Base-by-base conservation (phyloP, 164 flowering plant genomes). In the Nymphaea thermarum region DNA sequence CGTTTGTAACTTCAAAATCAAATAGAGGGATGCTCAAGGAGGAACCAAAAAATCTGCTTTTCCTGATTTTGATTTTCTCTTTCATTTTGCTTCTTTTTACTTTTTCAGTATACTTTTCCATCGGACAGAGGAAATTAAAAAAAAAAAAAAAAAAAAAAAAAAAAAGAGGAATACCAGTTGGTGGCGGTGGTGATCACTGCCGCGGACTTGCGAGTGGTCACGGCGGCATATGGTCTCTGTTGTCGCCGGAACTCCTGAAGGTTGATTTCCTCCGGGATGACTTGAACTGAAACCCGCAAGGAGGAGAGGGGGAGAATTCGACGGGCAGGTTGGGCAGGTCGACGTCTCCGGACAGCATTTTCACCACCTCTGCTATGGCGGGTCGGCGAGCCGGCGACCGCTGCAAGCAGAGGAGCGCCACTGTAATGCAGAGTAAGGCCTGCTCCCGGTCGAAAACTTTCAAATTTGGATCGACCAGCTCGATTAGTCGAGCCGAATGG, bases 221-320 rank as follows among this genome's bases (percentile, higher is more conserved):
- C 55, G 55, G 5, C 5, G 55, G 55, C 55, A 12, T 47, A 15
- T 10, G 57, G 57, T 51, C 57, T 15, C 15, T 51, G 57, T 51
- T 51, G 8, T 51, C 57, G 14, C 57, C 57, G 57, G 57, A 15
- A 8, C 14, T 51, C 14, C 57, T 51, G 15, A 51, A 10, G 57
- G 57, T 8, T 2, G 12, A 15, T 77, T 83, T 89, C 75, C 74
- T 88, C 80, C 89, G 75, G 8, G 91, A 79, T 75, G 83, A 87
- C 75, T 80, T 85, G 5, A 81, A 84, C 63, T 81, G 85, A n/a
- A 36, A 36, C 65, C 78, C 82, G 3, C 85, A 78, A 0, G 95
- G 96, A 16, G 97, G 98, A 0, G 97, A 91, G 1, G 97, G 97
- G 3, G 97, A 94, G 74, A 90, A 91, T 47, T 94, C 95, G 55